Conservation (phyloP, 148 eudicot species). For the Oxyria digyna region DNA sequence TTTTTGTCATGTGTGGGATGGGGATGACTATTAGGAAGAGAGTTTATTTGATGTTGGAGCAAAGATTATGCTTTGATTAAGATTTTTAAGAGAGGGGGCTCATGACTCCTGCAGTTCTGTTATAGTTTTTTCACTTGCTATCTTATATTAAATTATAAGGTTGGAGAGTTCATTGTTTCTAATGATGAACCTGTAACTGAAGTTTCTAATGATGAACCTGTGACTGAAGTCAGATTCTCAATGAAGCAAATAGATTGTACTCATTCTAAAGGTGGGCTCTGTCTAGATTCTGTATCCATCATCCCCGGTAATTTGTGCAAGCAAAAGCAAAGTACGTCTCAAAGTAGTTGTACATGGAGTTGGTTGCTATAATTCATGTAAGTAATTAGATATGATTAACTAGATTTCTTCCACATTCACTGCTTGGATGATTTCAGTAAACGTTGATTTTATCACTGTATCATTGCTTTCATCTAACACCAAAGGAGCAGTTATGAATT, state of each 20-base stretch:
- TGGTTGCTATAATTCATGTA: neutral
- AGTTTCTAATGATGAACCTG: constrained; percentile 14
- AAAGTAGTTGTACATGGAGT: neutral
- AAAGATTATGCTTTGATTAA: too few relatives aligned
- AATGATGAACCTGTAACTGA: too few relatives aligned
- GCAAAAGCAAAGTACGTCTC: constrained; percentile 12
- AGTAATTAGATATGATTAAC: constrained; percentile 5
- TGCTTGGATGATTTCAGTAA: too few relatives aligned
- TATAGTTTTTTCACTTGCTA: too few relatives aligned
- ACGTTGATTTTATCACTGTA: too few relatives aligned
- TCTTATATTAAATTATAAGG: constrained; percentile 82
- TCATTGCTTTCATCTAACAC: too few relatives aligned
- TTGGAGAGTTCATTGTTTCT: constrained; percentile 66
- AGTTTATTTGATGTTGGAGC: too few relatives aligned
- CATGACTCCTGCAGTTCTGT: too few relatives aligned
- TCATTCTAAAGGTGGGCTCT: constrained; percentile 98
- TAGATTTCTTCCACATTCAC: too few relatives aligned
- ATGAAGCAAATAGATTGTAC: constrained; percentile 99
- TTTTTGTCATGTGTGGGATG: constrained; percentile 85
- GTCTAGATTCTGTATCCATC: constrained; percentile 85
- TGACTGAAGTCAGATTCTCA: constrained; percentile 61
- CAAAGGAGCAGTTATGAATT: too few relatives aligned
- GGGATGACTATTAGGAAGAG: constrained; percentile 69
- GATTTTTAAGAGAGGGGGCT: too few relatives aligned
- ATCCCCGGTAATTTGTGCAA: constrained; percentile 48